These are phyloP conservation scores for Phytophthora constricta DNA, from an alignment of 352 stramenopile species.

Conservation along the genomic window DNA sequence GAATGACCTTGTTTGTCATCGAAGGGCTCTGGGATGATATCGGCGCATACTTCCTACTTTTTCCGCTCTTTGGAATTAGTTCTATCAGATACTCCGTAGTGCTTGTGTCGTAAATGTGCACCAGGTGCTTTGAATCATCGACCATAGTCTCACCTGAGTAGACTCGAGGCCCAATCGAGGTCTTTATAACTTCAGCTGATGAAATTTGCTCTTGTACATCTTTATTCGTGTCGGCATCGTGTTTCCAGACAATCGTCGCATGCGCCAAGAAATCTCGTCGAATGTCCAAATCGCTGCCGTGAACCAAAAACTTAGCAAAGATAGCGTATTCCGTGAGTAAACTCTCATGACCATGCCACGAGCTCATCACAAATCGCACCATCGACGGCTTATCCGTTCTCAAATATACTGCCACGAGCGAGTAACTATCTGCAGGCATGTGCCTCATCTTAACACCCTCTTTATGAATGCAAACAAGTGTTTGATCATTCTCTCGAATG, in stretches of 20 bases:
- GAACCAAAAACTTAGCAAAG: conserved; percentile 27
- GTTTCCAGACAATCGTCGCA: conserved; percentile 44
- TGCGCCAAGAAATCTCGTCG: conserved; percentile 18
- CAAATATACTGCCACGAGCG: conserved; percentile 49
- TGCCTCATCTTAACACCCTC: conserved; percentile 49
- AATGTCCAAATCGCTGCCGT: conserved; percentile 35
- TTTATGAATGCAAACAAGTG: conserved; percentile 67
- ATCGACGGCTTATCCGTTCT: conserved; percentile 36
- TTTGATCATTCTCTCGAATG: conserved; percentile 54
- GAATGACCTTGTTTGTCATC: conserved; percentile 3
- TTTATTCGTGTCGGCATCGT: conserved; percentile 9
- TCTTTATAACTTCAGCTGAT: neutral
- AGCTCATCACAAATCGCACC: conserved; percentile 50
- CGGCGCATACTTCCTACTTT: neutral
- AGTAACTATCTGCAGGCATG: conserved; percentile 5
- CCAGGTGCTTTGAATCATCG: conserved; percentile 5
- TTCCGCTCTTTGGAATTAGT: conserved; percentile 19
- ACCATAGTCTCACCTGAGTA: conserved; percentile 49
- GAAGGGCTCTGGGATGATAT: neutral
- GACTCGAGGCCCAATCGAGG: conserved; percentile 21
- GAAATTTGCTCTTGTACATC: neutral
- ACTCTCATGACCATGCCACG: conserved; percentile 18
- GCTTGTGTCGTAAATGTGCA: conserved; percentile 41
- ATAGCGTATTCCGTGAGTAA: conserved; percentile 35
- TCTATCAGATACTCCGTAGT: conserved; percentile 37